These are phyloP conservation scores for Eucalyptus tenuipes DNA, from an alignment of 345 rosid species.

Conservation along the genomic window DNA sequence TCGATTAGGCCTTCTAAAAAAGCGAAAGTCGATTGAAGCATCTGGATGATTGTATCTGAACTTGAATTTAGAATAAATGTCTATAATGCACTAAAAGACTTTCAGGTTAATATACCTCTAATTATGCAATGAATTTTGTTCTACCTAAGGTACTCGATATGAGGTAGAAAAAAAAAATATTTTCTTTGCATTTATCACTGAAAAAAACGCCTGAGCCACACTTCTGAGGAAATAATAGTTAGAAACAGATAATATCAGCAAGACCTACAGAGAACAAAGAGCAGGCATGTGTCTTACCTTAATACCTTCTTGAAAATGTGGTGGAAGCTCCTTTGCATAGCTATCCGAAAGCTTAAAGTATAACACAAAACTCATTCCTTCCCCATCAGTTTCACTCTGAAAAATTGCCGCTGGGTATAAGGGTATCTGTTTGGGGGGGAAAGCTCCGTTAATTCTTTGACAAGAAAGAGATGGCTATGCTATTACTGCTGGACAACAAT, in stretches of 20 bases:
- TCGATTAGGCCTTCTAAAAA: background rate
- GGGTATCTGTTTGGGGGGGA: conserved; percentile 44
- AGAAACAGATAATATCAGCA: background rate
- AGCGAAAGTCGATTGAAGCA: background rate
- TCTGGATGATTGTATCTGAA: background rate
- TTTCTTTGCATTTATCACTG: background rate
- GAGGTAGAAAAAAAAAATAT: background rate
- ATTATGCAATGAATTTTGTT: background rate
- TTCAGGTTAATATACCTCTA: background rate
- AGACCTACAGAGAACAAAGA: background rate
- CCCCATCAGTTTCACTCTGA: conserved; percentile 47
- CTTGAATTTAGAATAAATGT: background rate
- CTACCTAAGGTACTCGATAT: background rate
- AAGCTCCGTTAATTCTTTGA: background rate
- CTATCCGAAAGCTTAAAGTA: conserved; percentile 42
- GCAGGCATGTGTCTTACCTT: conserved; percentile 14
- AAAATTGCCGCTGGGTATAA: conserved; percentile 59
- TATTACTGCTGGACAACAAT: background rate
- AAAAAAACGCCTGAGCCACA: background rate
- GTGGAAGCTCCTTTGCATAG: conserved; percentile 28
- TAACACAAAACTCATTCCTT: conserved; percentile 47
- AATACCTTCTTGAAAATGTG: conserved; percentile 32
- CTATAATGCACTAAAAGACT: background rate
- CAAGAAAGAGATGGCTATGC: background rate
- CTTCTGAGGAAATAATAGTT: background rate